phyloP scores from a whole-genome alignment of 176 grass and related monocot species.

The Poa annua region DNA sequence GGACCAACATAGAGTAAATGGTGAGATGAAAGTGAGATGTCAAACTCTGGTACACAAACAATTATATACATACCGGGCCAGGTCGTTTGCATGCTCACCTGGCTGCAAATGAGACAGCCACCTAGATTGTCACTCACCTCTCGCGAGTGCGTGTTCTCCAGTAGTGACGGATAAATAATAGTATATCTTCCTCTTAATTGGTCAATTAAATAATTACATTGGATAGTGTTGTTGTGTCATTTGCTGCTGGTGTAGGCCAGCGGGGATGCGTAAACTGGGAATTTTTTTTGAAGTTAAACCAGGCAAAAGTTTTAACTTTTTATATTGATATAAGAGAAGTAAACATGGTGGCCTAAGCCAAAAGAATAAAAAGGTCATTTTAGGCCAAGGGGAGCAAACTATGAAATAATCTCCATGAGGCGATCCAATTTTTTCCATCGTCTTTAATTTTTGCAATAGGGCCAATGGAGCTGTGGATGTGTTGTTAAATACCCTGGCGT shows the following conservation, averaged over 20 bases:
- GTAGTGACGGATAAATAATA: conserved; percentile 5
- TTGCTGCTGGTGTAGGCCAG: conserved; percentile 17
- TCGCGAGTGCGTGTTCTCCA: background rate
- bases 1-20: background rate
- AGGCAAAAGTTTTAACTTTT: too few species aligned
- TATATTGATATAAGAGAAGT: too few species aligned
- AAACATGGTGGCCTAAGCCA: too few species aligned
- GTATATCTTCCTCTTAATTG: background rate
- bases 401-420: too few species aligned
- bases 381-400: too few species aligned
- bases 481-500: too few species aligned
- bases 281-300: too few species aligned
- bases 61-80: background rate
- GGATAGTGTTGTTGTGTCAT: background rate
- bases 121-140: background rate
- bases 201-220: background rate
- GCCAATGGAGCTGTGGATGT: too few species aligned
- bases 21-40: conserved; percentile 5
- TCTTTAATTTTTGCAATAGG: too few species aligned
- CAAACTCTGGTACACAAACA: background rate
- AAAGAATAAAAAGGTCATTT: too few species aligned
- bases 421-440: too few species aligned
- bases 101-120: background rate
- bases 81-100: background rate
- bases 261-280: background rate